These are phyloP conservation scores for Moesziomyces aphidis DNA, from an alignment of 1,284 basidiomycete species.

Conservation along the genomic window DNA sequence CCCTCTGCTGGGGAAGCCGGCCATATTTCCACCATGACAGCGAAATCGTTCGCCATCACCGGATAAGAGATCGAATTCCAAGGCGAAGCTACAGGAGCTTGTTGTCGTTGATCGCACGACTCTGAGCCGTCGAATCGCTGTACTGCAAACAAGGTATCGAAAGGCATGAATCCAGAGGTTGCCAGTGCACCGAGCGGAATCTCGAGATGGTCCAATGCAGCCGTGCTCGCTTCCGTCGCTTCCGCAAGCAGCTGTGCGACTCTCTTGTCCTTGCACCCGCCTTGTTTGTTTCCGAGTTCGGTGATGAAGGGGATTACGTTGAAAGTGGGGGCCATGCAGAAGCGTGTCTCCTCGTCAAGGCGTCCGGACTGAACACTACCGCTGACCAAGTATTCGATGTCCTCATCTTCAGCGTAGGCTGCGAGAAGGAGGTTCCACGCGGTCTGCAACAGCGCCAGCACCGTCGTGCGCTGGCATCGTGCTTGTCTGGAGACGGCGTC, in stretches of 20 bases:
- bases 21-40: slow-evolving; percentile 30
- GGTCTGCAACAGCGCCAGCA: slow-evolving; percentile 10
- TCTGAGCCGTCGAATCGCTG: slow-evolving; percentile 10
- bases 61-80: slow-evolving; percentile 16
- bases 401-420: slow-evolving; percentile 14
- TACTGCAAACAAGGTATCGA: slow-evolving; percentile 32
- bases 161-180: slow-evolving; percentile 12
- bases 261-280: neutral
- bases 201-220: slow-evolving; percentile 15
- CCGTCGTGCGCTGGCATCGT: slow-evolving; percentile 4
- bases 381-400: slow-evolving; percentile 3
- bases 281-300: slow-evolving; percentile 1
- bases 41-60: slow-evolving; percentile 32
- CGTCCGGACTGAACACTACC: slow-evolving; percentile 26
- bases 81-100: neutral
- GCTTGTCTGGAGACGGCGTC: slow-evolving; percentile 4
- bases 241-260: slow-evolving; percentile 2
- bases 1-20: slow-evolving; percentile 1
- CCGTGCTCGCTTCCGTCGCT: slow-evolving; percentile 4
- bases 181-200: slow-evolving; percentile 22
- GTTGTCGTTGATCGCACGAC: neutral
- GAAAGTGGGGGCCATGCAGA: slow-evolving; percentile 27
- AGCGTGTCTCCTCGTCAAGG: slow-evolving; percentile 6
- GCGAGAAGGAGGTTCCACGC: slow-evolving; percentile 21
- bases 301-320: slow-evolving; percentile 21